Conservation (phyloP, 2,329 filamentous ascomycete species). For the Aspergillus quadricinctus region DNA sequence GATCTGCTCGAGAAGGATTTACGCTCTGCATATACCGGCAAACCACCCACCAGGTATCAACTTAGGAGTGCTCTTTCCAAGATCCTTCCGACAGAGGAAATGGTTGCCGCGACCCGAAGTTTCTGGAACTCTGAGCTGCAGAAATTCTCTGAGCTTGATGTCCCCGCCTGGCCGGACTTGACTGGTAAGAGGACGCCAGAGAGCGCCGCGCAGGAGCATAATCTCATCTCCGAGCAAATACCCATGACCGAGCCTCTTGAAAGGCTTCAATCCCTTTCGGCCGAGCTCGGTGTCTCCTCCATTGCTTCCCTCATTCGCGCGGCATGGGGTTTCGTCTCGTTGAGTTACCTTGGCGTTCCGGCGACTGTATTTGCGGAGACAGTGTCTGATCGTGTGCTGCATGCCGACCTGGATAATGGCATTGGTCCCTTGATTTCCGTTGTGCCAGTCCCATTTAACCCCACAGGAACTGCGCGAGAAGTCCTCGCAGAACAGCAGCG, state of each 20-base stretch:
- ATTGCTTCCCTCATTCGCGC: slow-evolving; percentile 25
- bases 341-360: slow-evolving; percentile 24
- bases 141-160: slow-evolving; percentile 20
- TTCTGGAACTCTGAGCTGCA: slow-evolving; percentile 25
- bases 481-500: slow-evolving; percentile 22
- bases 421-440: slow-evolving; percentile 32
- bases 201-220: slow-evolving; percentile 10
- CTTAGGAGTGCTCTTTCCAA: slow-evolving; percentile 24
- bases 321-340: slow-evolving; percentile 26
- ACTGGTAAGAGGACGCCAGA: slow-evolving; percentile 15
- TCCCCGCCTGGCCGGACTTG: slow-evolving; percentile 25
- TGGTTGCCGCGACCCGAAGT: slow-evolving; percentile 9
- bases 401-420: slow-evolving; percentile 21
- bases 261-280: slow-evolving; percentile 16
- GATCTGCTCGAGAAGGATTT: slow-evolving; percentile 26
- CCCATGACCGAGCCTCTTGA: slow-evolving; percentile 12
- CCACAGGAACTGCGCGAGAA: slow-evolving; percentile 20
- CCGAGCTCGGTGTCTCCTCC: slow-evolving; percentile 23
- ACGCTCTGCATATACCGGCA: slow-evolving; percentile 18
- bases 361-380: slow-evolving; percentile 30
- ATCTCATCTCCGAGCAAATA: slow-evolving; percentile 16
- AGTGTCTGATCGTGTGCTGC: slow-evolving; percentile 27
- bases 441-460: slow-evolving; percentile 30
- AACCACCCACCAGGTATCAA: slow-evolving; percentile 20
- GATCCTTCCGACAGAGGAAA: slow-evolving; percentile 15